Evolutionary conservation across 164 flowering plant species (phyloP).

Genomic region (Stephania japonica): DNA sequence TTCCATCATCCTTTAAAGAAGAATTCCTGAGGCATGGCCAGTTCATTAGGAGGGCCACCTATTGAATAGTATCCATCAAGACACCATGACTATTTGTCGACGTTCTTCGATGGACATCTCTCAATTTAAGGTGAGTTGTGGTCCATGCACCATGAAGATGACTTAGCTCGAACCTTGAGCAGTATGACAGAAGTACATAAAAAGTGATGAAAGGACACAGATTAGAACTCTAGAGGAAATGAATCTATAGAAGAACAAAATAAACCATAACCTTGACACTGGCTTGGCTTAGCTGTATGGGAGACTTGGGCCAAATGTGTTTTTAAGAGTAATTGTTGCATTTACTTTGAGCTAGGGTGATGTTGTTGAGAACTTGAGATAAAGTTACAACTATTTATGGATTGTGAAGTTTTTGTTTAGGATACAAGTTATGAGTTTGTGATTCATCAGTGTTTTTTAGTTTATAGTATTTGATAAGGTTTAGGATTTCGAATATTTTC

Average conservation of each 20-base stretch:
- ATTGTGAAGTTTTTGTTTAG: no score
- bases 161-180: background rate
- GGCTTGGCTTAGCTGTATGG: background rate
- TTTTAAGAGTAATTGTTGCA: background rate
- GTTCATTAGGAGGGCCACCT: background rate
- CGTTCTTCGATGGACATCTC: background rate
- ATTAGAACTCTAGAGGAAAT: background rate
- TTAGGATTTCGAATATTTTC: no score
- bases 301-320: background rate
- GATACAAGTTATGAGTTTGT: no score
- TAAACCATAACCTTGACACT: background rate
- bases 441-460: no score
- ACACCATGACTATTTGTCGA: background rate
- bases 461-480: no score
- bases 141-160: no score
- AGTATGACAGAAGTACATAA: background rate
- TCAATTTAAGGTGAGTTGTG: background rate
- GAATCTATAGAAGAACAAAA: background rate
- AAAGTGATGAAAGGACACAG: background rate
- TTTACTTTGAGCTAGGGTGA: background rate
- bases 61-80: background rate
- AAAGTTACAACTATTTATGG: no score
- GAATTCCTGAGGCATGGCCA: background rate
- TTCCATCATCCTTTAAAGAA: background rate
- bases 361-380: no score